Evolutionary conservation across 2,329 filamentous ascomycete species (phyloP).

Genomic region (Alternaria arbusti): DNA sequence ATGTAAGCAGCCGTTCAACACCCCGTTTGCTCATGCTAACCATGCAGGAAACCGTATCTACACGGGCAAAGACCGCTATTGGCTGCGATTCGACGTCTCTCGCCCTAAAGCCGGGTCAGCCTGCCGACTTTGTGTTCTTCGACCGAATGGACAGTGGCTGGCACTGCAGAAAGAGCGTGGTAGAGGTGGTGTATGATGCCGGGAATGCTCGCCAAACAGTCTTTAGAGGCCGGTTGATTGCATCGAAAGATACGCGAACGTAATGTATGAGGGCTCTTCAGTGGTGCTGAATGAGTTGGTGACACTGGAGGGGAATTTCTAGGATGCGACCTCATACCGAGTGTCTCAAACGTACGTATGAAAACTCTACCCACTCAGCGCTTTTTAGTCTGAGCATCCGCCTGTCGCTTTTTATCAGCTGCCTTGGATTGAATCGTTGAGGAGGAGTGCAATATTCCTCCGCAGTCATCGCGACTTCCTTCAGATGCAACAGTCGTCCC

Average conservation of each 20-base stretch:
- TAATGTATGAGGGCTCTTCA: background rate
- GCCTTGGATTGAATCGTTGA: background rate
- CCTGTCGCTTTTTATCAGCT: background rate
- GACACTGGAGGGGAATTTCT: background rate
- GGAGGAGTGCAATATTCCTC: background rate
- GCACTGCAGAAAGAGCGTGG: conserved; percentile 51
- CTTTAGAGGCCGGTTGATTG: conserved; percentile 30
- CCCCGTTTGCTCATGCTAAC: conserved; percentile 21
- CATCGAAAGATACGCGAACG: background rate
- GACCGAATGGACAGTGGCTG: conserved; percentile 46
- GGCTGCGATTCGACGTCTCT: conserved; percentile 38
- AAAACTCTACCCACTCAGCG: background rate
- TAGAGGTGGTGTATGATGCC: conserved; percentile 55
- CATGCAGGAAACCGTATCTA: conserved; percentile 57
- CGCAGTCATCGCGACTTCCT: conserved; percentile 3
- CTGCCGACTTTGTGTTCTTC: conserved; percentile 54
- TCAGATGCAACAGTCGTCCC: background rate
- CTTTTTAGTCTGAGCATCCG: background rate
- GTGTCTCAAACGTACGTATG: background rate
- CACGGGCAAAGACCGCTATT: conserved; percentile 53
- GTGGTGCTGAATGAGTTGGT: background rate
- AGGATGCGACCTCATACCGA: background rate
- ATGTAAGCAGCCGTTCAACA: conserved; percentile 49
- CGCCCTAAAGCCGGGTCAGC: conserved; percentile 43
- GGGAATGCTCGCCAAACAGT: conserved; percentile 41